Evolutionary conservation across 1,284 basidiomycete genomes (phyloP).

Genomic region (Sanghuangporus sanghuang): DNA sequence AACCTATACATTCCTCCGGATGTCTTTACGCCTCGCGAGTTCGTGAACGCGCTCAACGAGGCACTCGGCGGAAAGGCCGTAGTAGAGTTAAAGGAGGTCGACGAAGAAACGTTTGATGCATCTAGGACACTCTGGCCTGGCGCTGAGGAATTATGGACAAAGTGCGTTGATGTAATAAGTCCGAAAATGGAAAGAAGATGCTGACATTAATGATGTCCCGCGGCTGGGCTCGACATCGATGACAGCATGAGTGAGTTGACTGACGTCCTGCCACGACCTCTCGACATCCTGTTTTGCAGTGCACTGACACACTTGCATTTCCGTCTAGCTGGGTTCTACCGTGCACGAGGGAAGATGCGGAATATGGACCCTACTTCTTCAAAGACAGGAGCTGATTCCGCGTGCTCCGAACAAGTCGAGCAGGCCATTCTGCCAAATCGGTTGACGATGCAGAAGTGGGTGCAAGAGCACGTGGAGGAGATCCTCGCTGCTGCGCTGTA

Average conservation of each 20-base stretch:
- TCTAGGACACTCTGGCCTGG: neutral
- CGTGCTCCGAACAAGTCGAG: conserved; percentile 1
- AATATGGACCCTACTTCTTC: neutral
- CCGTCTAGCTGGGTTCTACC: neutral
- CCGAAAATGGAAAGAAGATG: neutral
- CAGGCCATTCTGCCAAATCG: neutral
- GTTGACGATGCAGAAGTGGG: neutral
- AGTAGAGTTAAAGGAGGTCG: neutral
- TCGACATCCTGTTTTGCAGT: too few species aligned
- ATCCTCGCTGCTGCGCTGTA: neutral
- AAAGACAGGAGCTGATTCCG: neutral
- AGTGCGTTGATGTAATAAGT: neutral
- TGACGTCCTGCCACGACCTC: neutral
- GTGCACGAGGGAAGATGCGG: conserved; percentile 2
- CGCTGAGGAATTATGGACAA: neutral
- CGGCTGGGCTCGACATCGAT: neutral
- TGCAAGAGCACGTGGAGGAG: neutral
- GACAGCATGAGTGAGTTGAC: neutral
- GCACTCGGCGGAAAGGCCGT: neutral
- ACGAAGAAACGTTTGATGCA: neutral
- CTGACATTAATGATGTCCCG: neutral
- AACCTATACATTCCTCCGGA: conserved; percentile 14
- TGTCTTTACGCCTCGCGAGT: conserved; percentile 5
- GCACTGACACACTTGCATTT: neutral
- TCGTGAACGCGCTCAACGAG: conserved; percentile 7